Percentiles rank a stretch among this genome's conserved stretches.
These are phyloP conservation scores for Phytophthora hybrid DNA, from an alignment of 352 stramenopile species.

Conservation along the genomic window DNA sequence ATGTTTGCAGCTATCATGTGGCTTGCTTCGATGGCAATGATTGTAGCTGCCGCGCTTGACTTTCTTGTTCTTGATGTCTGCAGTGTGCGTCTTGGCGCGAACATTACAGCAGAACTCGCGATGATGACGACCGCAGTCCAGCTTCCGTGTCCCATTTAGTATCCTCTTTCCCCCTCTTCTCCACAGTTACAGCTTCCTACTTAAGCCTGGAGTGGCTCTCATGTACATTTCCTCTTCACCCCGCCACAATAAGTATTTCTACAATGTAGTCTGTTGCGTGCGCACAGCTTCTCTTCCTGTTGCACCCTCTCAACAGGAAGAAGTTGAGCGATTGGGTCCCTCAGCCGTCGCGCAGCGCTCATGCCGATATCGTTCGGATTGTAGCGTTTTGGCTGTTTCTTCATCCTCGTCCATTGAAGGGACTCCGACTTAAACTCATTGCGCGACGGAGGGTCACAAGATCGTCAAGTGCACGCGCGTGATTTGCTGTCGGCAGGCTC, in stretches of 20 bases:
- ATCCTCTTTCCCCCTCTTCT: conserved; percentile 12
- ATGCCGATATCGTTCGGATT: conserved; percentile 23
- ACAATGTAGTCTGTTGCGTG: conserved; percentile 27
- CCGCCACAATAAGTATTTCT: background rate
- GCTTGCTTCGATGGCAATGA: background rate
- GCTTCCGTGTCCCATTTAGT: conserved; percentile 24
- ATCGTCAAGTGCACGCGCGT: conserved; percentile 1
- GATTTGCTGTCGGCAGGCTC: conserved; percentile 28
- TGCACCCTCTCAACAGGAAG: conserved; percentile 16
- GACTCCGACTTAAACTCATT: conserved; percentile 54
- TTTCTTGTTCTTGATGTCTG: background rate
- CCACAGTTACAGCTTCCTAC: conserved; percentile 9
- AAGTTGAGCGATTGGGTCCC: background rate
- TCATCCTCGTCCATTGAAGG: conserved; percentile 30
- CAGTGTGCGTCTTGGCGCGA: conserved; percentile 74
- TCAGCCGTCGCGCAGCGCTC: conserved; percentile 14
- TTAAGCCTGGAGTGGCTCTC: conserved; percentile 8
- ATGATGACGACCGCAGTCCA: conserved; percentile 35
- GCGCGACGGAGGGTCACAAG: conserved; percentile 10
- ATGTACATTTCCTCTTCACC: conserved; percentile 31
- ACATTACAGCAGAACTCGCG: conserved; percentile 73
- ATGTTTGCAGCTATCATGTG: background rate
- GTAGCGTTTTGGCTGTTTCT: conserved; percentile 19
- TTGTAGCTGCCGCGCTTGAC: background rate
- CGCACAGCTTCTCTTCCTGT: conserved; percentile 8